phyloP scores from a whole-genome alignment of 2,329 filamentous ascomycete genomes.

The Stemphylium beticola region DNA sequence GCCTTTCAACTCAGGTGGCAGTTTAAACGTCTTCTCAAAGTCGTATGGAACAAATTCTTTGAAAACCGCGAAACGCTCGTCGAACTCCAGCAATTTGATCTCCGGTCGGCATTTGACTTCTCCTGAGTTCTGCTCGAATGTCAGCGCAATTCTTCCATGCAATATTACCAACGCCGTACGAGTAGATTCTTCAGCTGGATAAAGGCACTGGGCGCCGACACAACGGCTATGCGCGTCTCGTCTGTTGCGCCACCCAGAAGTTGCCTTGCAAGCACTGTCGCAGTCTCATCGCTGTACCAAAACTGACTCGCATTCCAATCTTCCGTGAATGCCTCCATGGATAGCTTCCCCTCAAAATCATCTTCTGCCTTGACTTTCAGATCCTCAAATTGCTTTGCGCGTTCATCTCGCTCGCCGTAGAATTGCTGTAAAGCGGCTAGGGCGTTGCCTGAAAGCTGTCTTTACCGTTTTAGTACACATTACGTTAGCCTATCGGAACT shows the following conservation, averaged over 20 bases:
- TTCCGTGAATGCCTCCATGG: slow-evolving; percentile 76
- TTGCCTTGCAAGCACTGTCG: slow-evolving; percentile 66
- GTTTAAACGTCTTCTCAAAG: slow-evolving; percentile 70
- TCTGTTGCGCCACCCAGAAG: slow-evolving; percentile 67
- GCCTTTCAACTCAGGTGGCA: slow-evolving; percentile 68
- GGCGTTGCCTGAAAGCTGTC: slow-evolving; percentile 69
- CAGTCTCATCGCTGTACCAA: slow-evolving; percentile 80
- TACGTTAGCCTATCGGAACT: background rate
- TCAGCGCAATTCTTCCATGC: background rate
- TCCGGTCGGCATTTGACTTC: slow-evolving; percentile 55
- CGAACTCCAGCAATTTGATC: slow-evolving; percentile 74
- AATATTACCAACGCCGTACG: slow-evolving; percentile 52
- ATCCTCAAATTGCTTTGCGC: slow-evolving; percentile 70
- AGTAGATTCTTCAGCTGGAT: slow-evolving; percentile 75
- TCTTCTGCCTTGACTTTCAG: slow-evolving; percentile 68
- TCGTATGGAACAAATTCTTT: slow-evolving; percentile 78
- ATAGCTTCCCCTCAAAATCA: slow-evolving; percentile 55
- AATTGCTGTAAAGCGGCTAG: slow-evolving; percentile 75
- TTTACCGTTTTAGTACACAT: slow-evolving; percentile 43
- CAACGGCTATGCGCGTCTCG: slow-evolving; percentile 68
- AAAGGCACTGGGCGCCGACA: slow-evolving; percentile 79
- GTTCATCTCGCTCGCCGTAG: slow-evolving; percentile 73
- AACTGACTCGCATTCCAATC: slow-evolving; percentile 87
- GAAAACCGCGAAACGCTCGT: slow-evolving; percentile 75
- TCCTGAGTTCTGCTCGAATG: slow-evolving; percentile 32